A percentile compares a stretch with the other conserved stretches of the same genome.
These are phyloP conservation scores for Magnaporthiopsis rhizophila DNA, from an alignment of 2,329 filamentous ascomycete genomes.

Conservation along the genomic window DNA sequence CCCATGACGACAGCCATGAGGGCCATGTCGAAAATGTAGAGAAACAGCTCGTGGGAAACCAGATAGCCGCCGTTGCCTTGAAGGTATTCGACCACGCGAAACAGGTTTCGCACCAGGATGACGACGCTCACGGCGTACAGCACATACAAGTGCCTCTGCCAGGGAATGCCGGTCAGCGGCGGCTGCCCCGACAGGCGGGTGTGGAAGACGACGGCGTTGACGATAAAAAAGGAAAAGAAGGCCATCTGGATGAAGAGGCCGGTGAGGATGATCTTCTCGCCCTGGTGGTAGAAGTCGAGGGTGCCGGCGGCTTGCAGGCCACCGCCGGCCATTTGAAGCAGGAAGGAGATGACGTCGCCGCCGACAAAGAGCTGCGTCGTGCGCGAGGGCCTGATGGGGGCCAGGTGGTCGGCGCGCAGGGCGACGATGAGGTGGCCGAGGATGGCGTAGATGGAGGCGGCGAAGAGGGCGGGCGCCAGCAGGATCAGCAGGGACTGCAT, in stretches of 20 bases:
- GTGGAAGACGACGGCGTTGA: conserved; percentile 41
- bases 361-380: conserved; percentile 47
- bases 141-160: conserved; percentile 17
- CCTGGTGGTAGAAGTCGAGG: conserved; percentile 22
- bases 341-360: conserved; percentile 45
- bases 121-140: conserved; percentile 17
- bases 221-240: conserved; percentile 47
- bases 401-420: conserved; percentile 23
- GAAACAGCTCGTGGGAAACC: conserved; percentile 19
- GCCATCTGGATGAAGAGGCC: conserved; percentile 50
- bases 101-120: conserved; percentile 29
- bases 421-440: conserved; percentile 34
- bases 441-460: conserved; percentile 44
- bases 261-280: conserved; percentile 43
- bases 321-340: conserved; percentile 38
- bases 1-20: conserved; percentile 17
- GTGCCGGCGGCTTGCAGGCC: conserved; percentile 21
- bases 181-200: conserved; percentile 11
- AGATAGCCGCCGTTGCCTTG: conserved; percentile 21
- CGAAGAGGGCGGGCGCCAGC: conserved; percentile 37
- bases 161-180: conserved; percentile 15
- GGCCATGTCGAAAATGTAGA: conserved; percentile 25
- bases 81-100: conserved; percentile 30
- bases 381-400: conserved; percentile 27
- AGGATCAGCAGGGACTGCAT: conserved; percentile 35